phyloP scores from a whole-genome alignment of 371 early-diverging fungal species.

The Mucor indicus region DNA sequence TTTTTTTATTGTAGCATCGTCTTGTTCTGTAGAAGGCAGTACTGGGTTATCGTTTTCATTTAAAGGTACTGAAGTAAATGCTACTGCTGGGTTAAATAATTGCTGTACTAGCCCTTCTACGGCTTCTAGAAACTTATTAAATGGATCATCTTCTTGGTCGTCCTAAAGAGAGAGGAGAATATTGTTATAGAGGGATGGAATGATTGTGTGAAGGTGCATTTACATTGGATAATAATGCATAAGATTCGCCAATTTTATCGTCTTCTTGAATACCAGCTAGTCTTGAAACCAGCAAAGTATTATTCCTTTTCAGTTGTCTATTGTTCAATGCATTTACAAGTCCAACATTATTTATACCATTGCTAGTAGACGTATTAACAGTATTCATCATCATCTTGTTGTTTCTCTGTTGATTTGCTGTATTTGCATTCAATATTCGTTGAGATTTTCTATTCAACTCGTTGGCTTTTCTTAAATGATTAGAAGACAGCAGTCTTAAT shows the following conservation, averaged over 20 bases:
- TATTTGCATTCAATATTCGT: constrained; percentile 3
- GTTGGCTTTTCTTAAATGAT: constrained; percentile 15
- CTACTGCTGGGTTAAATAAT: constrained; percentile 68
- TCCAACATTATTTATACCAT: too few relatives aligned
- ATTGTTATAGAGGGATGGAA: background rate
- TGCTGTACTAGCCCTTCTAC: constrained; percentile 73
- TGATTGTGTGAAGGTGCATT: background rate
- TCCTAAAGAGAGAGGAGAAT: constrained; percentile 9
- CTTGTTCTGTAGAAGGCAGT: background rate
- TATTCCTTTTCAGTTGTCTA: background rate
- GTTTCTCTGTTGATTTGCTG: constrained; percentile 5
- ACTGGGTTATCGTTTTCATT: constrained; percentile 49
- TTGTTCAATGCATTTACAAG: background rate
- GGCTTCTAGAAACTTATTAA: constrained; percentile 79
- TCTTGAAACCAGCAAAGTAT: constrained; percentile 6
- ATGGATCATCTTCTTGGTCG: constrained; percentile 63
- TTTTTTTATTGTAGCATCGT: background rate
- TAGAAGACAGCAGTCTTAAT: constrained; percentile 11
- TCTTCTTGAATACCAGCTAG: constrained; percentile 3
- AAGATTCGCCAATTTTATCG: constrained; percentile 19
- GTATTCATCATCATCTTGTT: too few relatives aligned
- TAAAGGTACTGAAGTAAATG: constrained; percentile 72
- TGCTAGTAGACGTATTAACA: too few relatives aligned
- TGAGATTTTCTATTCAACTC: constrained; percentile 17
- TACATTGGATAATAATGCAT: constrained; percentile 20